Percentiles rank a stretch among this genome's conserved stretches.
Evolutionary conservation across 2,329 filamentous ascomycete species (phyloP).

Genomic region (Plenodomus biglobosus): DNA sequence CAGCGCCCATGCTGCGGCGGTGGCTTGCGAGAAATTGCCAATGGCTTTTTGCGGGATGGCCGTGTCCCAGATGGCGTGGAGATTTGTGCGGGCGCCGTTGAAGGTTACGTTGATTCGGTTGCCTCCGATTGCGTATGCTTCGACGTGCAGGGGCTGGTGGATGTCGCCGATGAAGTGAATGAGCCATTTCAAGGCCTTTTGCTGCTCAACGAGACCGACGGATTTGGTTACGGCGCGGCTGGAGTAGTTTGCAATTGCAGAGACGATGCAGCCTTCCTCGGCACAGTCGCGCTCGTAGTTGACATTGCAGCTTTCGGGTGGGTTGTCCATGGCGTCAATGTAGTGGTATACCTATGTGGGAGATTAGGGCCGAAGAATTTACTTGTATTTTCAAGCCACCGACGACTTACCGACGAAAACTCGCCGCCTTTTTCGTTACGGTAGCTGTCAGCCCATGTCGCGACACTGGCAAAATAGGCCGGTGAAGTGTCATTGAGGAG

Average conservation of each 20-base stretch:
- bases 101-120: slow-evolving; percentile 51
- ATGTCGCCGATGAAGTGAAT: slow-evolving; percentile 68
- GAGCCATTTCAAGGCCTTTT: slow-evolving; percentile 53
- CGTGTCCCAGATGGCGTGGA: slow-evolving; percentile 51
- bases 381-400: background rate
- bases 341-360: slow-evolving; percentile 45
- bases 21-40: slow-evolving; percentile 44
- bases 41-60: slow-evolving; percentile 48
- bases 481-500: slow-evolving; percentile 49
- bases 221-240: slow-evolving; percentile 39
- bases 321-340: slow-evolving; percentile 55
- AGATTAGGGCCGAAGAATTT: background rate
- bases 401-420: slow-evolving; percentile 45
- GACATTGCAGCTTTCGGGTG: slow-evolving; percentile 52
- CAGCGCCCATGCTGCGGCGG: slow-evolving; percentile 44
- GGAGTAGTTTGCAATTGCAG: slow-evolving; percentile 56
- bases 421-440: slow-evolving; percentile 51
- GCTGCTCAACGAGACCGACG: slow-evolving; percentile 38
- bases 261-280: slow-evolving; percentile 53
- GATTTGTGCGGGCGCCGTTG: slow-evolving; percentile 44
- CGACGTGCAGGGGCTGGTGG: slow-evolving; percentile 68
- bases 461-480: slow-evolving; percentile 54
- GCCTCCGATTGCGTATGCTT: slow-evolving; percentile 52
- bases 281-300: slow-evolving; percentile 56
- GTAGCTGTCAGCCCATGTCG: slow-evolving; percentile 57